Conservation (phyloP, 805 yeast genomes). For the Lachancea dasiensis region DNA sequence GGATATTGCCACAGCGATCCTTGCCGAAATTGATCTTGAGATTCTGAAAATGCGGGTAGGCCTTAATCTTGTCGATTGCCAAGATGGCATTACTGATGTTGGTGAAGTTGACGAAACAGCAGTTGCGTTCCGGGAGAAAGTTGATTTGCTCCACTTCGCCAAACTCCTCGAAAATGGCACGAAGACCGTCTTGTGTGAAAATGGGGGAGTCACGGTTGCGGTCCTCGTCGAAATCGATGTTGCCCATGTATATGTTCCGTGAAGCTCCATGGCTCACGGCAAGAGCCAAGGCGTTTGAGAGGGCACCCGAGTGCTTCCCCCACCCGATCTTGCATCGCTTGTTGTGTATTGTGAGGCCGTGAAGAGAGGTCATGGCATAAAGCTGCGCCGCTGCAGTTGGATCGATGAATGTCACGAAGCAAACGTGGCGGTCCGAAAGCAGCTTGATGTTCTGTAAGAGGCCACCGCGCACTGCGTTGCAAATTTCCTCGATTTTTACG, state of each 20-base stretch:
- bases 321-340: constrained; percentile 89
- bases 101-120: constrained; percentile 89
- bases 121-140: constrained; percentile 71
- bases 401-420: constrained; percentile 92
- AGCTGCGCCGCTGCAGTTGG: constrained; percentile 98
- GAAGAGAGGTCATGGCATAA: constrained; percentile 87
- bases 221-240: constrained; percentile 39
- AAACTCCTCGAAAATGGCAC: constrained; percentile 68
- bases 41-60: constrained; percentile 58
- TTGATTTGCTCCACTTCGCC: constrained; percentile 97
- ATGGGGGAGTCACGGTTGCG: constrained; percentile 21
- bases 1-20: constrained; percentile 92
- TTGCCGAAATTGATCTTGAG: constrained; percentile 88
- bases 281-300: constrained; percentile 75
- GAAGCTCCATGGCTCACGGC: constrained; percentile 94
- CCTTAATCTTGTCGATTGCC: constrained; percentile 87
- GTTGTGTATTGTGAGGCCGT: constrained; percentile 80
- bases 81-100: constrained; percentile 86
- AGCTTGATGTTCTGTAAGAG: constrained; percentile 77
- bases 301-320: constrained; percentile 95
- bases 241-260: constrained; percentile 86
- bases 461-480: constrained; percentile 96
- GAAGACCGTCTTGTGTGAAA: constrained; percentile 53
- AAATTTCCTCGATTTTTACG: constrained; percentile 83
- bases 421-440: constrained; percentile 79